Conservation (phyloP, 2,329 filamentous ascomycete genomes). For the Trichoderma polysporum region DNA sequence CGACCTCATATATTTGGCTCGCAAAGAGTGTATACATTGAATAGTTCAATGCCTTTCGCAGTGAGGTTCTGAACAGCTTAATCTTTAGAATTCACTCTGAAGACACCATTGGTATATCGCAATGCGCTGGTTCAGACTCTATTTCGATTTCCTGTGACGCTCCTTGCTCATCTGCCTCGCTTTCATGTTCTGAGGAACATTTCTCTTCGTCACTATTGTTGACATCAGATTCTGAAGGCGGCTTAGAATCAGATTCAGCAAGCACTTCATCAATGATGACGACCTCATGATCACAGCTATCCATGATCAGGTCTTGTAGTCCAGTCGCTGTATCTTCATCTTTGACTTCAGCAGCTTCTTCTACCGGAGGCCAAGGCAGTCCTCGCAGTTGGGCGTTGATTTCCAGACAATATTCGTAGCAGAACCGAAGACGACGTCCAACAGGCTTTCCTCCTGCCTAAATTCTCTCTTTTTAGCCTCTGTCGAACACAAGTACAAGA, state of each 20-base stretch:
- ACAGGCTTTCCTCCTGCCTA: slow-evolving; percentile 41
- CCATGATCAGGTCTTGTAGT: background rate
- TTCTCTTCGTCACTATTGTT: background rate
- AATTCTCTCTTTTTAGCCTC: background rate
- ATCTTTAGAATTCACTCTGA: background rate
- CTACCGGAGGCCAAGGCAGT: slow-evolving; percentile 28
- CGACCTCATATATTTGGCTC: background rate
- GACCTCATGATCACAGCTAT: background rate
- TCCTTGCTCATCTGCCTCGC: background rate
- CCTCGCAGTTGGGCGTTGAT: slow-evolving; percentile 36
- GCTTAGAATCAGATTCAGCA: background rate
- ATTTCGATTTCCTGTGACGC: background rate
- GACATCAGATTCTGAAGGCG: background rate
- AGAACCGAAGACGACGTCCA: slow-evolving; percentile 36
- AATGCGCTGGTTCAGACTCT: background rate
- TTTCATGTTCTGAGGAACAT: background rate
- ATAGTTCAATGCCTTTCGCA: background rate
- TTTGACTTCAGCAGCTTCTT: slow-evolving; percentile 2
- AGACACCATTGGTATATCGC: background rate
- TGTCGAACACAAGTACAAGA: background rate
- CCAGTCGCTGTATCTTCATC: background rate
- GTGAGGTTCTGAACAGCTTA: background rate
- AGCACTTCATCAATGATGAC: background rate
- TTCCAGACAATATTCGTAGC: slow-evolving; percentile 36
- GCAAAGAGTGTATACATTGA: background rate